Evolutionary conservation across 2,329 filamentous ascomycete genomes (phyloP), one percentile per base, ranked within the genome.

Genomic region (Peltaster fructicola): DNA sequence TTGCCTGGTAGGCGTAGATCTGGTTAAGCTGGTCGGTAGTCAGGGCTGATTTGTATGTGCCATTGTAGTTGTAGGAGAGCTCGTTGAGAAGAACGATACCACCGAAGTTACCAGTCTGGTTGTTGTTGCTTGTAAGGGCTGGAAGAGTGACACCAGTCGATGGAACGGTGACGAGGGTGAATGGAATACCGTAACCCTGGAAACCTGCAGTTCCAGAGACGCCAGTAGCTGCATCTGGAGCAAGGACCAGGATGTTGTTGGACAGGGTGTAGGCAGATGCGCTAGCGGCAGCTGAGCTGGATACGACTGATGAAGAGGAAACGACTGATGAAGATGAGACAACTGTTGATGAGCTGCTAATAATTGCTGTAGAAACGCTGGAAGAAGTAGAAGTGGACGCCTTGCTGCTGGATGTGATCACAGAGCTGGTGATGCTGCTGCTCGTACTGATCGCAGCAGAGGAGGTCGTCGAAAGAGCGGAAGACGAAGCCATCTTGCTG

Each of bases 131-230:
- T 37, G 63, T 69, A 15, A 73, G 53, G 0, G 45, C 32, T 1
- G 68, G 68, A 14, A 73, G 56, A 10, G 48, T 35, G 4, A 54
- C 47, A 8, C 67, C 67, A 5, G 41, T 37, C 36, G 63, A 52
- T 6, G 65, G 65, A n/a, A 73, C 63, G 11, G 61, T 34, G 7
- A 69, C 38, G 5, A 58, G 52, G 35, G 68, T 51, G 36, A 57
- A 71, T 2, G 66, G 64, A 32, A 73, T 71, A 15, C 65, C 67
- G 37, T 73, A 72, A 29, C 55, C 65, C 38, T 65, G 61, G 6
- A 73, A 54, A 13, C 66, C 67, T 8, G 57, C 58, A 17, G 54
- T 57, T 8, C 59, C 60, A 14, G 58, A 57, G 10, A 47, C 48
- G 6, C 60, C 61, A 2, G 61, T 54, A 11, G 50, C 46, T 18